phyloP scores from a whole-genome alignment of 106 monocot species.

The Dendrobium catenatum region DNA sequence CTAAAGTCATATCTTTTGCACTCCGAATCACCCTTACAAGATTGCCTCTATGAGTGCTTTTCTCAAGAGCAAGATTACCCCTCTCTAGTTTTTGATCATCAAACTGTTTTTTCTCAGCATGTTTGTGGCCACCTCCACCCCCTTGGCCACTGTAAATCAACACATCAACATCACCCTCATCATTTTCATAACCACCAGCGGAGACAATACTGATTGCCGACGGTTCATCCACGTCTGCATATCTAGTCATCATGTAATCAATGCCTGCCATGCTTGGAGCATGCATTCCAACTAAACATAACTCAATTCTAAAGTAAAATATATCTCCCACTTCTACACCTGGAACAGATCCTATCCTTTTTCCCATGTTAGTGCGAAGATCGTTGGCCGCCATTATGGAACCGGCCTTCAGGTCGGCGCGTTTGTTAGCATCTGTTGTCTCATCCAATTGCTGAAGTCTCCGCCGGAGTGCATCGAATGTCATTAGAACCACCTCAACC shows the following conservation, averaged over 20 bases:
- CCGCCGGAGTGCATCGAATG: conserved; percentile 60
- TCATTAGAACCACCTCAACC: conserved; percentile 49
- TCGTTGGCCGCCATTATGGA: conserved; percentile 45
- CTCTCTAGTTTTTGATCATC: conserved; percentile 82
- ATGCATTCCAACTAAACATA: conserved; percentile 70
- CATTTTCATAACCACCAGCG: conserved; percentile 81
- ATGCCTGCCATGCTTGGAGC: conserved; percentile 69
- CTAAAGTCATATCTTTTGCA: conserved; percentile 32
- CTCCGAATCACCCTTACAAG: conserved; percentile 74
- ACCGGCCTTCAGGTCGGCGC: conserved; percentile 51
- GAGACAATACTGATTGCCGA: conserved; percentile 67
- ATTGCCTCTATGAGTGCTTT: conserved; percentile 44
- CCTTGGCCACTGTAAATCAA: conserved; percentile 83
- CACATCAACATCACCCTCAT: conserved; percentile 37
- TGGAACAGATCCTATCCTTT: conserved; percentile 52
- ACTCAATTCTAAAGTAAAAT: conserved; percentile 77
- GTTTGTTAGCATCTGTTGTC: conserved; percentile 26
- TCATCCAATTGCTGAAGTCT: conserved; percentile 55
- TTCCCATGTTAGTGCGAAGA: conserved; percentile 37
- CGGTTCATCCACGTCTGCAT: conserved; percentile 26
- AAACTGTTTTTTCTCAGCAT: conserved; percentile 20
- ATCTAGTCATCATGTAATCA: conserved; percentile 41
- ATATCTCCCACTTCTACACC: conserved; percentile 78
- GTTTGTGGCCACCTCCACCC: conserved; percentile 16
- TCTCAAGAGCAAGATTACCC: conserved; percentile 87